These are phyloP conservation scores for Aspergillus fructus DNA, from an alignment of 2,329 filamentous ascomycete genomes.

Conservation along the genomic window DNA sequence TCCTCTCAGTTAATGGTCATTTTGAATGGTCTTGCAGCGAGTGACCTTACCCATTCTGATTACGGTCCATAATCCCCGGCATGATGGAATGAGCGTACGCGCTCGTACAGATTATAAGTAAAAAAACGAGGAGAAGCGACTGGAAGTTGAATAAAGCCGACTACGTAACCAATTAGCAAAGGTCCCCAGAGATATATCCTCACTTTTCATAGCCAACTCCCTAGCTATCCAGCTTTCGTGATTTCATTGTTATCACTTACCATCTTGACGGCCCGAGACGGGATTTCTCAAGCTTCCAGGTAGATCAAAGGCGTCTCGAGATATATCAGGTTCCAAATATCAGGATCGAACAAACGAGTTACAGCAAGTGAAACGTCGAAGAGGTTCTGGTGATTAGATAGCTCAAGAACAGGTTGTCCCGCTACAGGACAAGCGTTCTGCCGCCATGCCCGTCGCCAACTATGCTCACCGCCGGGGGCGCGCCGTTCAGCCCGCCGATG, in stretches of 20 bases:
- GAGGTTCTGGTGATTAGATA: neutral
- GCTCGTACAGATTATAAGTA: conserved; percentile 94
- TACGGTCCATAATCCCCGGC: conserved; percentile 84
- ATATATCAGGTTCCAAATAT: neutral
- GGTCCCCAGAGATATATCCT: neutral
- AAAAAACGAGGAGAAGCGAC: conserved; percentile 87
- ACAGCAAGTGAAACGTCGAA: neutral
- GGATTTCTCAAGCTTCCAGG: neutral
- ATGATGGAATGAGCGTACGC: conserved; percentile 90
- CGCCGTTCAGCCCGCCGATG: conserved; percentile 1
- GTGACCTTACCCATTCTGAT: conserved; percentile 75
- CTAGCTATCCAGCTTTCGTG: neutral
- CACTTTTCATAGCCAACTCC: neutral
- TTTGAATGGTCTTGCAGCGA: neutral
- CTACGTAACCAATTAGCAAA: conserved; percentile 47
- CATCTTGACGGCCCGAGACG: conserved; percentile 26
- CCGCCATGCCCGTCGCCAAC: conserved; percentile 14
- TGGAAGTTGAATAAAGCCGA: conserved; percentile 99
- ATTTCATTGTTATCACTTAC: conserved; percentile 21
- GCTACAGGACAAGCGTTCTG: conserved; percentile 20
- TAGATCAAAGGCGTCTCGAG: neutral
- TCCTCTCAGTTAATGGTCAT: neutral
- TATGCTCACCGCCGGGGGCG: conserved; percentile 17
- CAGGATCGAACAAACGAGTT: neutral
- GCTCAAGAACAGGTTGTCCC: conserved; percentile 6